These are phyloP conservation scores for Anisogramma anomala DNA, from an alignment of 2,329 filamentous ascomycete species.

Conservation along the genomic window DNA sequence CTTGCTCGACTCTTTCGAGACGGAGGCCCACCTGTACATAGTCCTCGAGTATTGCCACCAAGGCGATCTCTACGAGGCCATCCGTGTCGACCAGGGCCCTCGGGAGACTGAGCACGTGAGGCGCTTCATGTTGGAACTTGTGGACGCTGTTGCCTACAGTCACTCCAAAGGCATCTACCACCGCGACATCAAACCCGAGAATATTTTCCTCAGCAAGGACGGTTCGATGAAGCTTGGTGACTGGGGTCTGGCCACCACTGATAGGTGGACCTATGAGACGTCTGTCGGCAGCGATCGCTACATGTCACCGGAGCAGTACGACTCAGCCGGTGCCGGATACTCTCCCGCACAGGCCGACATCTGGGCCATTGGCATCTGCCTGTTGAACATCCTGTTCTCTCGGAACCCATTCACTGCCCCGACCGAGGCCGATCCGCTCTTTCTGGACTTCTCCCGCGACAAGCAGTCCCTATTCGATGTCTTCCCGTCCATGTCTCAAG, in stretches of 20 bases:
- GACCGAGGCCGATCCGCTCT: constrained; percentile 80
- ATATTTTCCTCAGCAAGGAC: constrained; percentile 83
- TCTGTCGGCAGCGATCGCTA: constrained; percentile 96
- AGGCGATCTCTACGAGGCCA: constrained; percentile 95
- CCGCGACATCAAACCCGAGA: constrained; percentile 98
- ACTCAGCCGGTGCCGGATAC: constrained; percentile 77
- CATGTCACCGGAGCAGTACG: constrained; percentile 98
- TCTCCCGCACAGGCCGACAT: constrained; percentile 87
- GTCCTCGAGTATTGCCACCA: constrained; percentile 92
- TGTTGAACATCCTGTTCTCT: constrained; percentile 93
- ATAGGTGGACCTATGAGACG: constrained; percentile 81
- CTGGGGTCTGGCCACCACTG: constrained; percentile 83
- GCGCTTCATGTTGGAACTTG: constrained; percentile 90
- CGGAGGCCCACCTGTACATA: constrained; percentile 76
- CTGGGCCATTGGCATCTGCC: constrained; percentile 93
- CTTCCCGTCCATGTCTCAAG: constrained; percentile 96
- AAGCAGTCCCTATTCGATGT: constrained; percentile 95
- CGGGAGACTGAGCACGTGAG: constrained; percentile 93
- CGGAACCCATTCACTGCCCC: constrained; percentile 92
- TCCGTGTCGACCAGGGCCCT: constrained; percentile 76
- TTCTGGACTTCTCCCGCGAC: constrained; percentile 85
- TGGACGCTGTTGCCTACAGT: constrained; percentile 81
- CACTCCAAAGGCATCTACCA: constrained; percentile 88
- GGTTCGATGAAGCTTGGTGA: constrained; percentile 94
- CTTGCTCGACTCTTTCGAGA: constrained; percentile 82